Evolutionary conservation across 1,284 basidiomycete species (phyloP).

Genomic region (Heterobasidion parviporum): DNA sequence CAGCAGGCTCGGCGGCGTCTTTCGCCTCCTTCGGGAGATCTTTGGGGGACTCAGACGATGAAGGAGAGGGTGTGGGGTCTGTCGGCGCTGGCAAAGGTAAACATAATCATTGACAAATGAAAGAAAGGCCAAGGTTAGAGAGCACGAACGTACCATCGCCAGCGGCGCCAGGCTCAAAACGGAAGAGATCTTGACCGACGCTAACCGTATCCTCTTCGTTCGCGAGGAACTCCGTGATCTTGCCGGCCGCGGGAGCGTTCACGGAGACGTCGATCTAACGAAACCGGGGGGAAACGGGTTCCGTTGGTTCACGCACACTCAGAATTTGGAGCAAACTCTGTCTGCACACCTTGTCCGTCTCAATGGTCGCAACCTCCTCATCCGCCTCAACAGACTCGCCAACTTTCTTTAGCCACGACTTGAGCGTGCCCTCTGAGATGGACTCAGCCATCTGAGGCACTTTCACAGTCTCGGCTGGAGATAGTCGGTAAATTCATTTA

Average conservation of each 20-base stretch:
- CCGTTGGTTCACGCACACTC: background rate
- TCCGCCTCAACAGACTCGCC: conserved; percentile 89
- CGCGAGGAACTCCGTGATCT: conserved; percentile 81
- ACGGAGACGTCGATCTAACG: conserved; percentile 93
- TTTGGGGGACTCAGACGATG: conserved; percentile 18
- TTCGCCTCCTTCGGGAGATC: conserved; percentile 29
- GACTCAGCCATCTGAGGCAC: conserved; percentile 99
- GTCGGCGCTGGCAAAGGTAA: conserved; percentile 7
- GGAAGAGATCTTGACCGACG: conserved; percentile 93
- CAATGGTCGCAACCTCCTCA: conserved; percentile 96
- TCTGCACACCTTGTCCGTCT: conserved; percentile 90
- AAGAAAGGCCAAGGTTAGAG: background rate
- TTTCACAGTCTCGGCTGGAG: conserved; percentile 79
- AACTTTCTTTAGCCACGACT: conserved; percentile 91
- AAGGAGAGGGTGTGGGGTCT: conserved; percentile 15
- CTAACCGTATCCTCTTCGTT: conserved; percentile 91
- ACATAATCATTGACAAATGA: background rate
- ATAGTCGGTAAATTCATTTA: background rate
- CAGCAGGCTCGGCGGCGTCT: conserved; percentile 36
- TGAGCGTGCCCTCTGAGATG: conserved; percentile 96
- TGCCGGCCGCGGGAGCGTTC: conserved; percentile 88
- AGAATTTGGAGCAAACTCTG: background rate
- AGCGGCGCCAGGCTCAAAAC: conserved; percentile 80
- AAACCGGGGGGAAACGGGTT: background rate
- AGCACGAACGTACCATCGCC: conserved; percentile 34